Conservation (phyloP, 1,284 basidiomycete species). For the Boletus albobrunnescens region DNA sequence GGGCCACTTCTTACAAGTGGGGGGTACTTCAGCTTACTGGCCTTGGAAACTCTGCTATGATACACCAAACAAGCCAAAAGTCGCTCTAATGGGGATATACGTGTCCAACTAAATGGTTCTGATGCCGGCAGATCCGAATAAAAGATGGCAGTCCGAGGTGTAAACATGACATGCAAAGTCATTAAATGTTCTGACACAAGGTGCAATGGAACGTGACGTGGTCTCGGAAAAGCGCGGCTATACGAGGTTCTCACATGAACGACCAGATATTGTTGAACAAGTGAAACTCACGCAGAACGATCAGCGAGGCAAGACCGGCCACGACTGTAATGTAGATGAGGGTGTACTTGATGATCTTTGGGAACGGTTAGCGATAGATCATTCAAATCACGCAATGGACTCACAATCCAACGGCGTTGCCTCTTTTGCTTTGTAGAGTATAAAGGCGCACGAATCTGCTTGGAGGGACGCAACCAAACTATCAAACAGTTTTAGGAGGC, state of each 20-base stretch:
- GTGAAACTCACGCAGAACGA: conserved; percentile 67
- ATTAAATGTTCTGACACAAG: conserved; percentile 75
- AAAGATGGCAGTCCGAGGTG: conserved; percentile 11
- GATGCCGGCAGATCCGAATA: conserved; percentile 18
- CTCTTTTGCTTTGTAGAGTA: conserved; percentile 93
- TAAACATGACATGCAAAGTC: conserved; percentile 21
- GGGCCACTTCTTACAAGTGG: neutral
- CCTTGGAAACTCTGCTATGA: conserved; percentile 23
- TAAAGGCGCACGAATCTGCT: conserved; percentile 91
- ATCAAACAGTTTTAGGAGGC: conserved; percentile 7
- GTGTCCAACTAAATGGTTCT: conserved; percentile 22
- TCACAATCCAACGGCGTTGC: conserved; percentile 85
- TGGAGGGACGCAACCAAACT: conserved; percentile 89
- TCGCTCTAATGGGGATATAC: conserved; percentile 28
- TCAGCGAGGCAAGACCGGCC: conserved; percentile 77
- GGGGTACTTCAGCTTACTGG: conserved; percentile 8
- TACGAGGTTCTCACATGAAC: conserved; percentile 11
- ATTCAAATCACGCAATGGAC: conserved; percentile 24
- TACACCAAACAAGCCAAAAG: conserved; percentile 29
- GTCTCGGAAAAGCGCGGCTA: conserved; percentile 69
- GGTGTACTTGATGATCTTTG: conserved; percentile 74
- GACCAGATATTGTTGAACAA: neutral
- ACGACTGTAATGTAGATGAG: conserved; percentile 81
- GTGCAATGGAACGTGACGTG: conserved; percentile 65
- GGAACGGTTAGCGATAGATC: conserved; percentile 9